These are phyloP conservation scores for Nakazawaea peltata DNA, from an alignment of 805 yeast species.

Conservation along the genomic window DNA sequence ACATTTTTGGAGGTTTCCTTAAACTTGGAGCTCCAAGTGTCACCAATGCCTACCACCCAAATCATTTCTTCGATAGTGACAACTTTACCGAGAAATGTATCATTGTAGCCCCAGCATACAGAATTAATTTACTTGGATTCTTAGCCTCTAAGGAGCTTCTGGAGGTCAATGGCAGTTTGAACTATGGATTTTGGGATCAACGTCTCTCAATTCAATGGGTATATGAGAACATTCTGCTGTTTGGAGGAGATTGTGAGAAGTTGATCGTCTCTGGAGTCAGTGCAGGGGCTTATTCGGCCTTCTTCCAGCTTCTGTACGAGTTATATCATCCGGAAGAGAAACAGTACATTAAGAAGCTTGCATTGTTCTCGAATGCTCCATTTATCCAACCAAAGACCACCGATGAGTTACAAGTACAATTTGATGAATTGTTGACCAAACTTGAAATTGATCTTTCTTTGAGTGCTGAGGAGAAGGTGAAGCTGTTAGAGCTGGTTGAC, in stretches of 20 bases:
- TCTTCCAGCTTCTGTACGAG: constrained; percentile 34
- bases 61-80: constrained; percentile 19
- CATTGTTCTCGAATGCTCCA: constrained; percentile 28
- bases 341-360: constrained; percentile 30
- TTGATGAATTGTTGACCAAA: constrained; percentile 24
- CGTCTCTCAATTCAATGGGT: constrained; percentile 38
- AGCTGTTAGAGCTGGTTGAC: constrained; percentile 15
- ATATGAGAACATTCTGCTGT: constrained; percentile 28
- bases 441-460: constrained; percentile 14
- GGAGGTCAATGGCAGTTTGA: constrained; percentile 19
- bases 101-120: constrained; percentile 29
- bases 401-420: constrained; percentile 26
- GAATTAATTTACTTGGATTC: constrained; percentile 31
- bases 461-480: constrained; percentile 16
- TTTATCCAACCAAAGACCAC: constrained; percentile 30
- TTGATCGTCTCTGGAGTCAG: constrained; percentile 38
- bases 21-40: constrained; percentile 24
- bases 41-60: constrained; percentile 15
- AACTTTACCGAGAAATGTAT: constrained; percentile 25
- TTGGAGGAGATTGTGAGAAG: constrained; percentile 37
- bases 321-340: constrained; percentile 28
- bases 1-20: constrained; percentile 37
- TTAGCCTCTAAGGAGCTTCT: constrained; percentile 28
- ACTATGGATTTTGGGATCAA: constrained; percentile 42
- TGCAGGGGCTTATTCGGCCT: constrained; percentile 37